These are phyloP conservation scores for Inonotus obliquus DNA, from an alignment of 1,284 basidiomycete genomes.

Conservation along the genomic window DNA sequence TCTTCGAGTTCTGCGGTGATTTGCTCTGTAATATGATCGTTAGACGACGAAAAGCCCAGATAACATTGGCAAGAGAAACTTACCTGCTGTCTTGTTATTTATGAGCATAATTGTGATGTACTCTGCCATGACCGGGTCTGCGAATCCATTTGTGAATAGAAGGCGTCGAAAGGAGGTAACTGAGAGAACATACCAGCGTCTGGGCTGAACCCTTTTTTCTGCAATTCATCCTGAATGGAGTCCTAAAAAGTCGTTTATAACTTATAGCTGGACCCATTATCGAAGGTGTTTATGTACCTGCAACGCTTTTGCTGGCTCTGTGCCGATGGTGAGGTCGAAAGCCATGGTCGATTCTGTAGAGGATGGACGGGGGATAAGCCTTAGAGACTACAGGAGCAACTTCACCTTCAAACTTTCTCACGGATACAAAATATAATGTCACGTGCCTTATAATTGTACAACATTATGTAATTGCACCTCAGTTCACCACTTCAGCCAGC, in stretches of 20 bases:
- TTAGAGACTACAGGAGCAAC: not conserved
- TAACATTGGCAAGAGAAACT: constrained; percentile 11
- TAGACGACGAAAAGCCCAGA: constrained; percentile 11
- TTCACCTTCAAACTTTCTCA: not conserved
- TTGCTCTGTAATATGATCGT: constrained; percentile 48
- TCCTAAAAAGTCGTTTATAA: constrained; percentile 42
- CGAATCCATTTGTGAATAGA: constrained; percentile 6
- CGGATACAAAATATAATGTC: not conserved
- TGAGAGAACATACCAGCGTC: constrained; percentile 59
- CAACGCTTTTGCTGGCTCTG: constrained; percentile 66
- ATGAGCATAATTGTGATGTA: constrained; percentile 91
- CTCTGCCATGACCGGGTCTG: constrained; percentile 86
- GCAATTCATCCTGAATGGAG: constrained; percentile 80
- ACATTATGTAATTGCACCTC: not conserved
- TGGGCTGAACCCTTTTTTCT: constrained; percentile 65
- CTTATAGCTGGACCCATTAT: no score
- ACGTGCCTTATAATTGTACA: constrained; percentile 1
- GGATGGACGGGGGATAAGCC: not conserved
- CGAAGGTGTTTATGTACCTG: constrained; percentile 44
- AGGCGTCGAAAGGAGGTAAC: not conserved
- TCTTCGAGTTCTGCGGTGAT: constrained; percentile 80
- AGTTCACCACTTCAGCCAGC: not conserved
- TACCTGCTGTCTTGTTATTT: constrained; percentile 80
- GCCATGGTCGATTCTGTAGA: constrained; percentile 42
- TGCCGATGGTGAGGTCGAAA: constrained; percentile 74